Percentiles rank a stretch among this genome's conserved stretches.
These are phyloP conservation scores for Neurospora sp. DNA, from an alignment of 495 filamentous ascomycete species.

Conservation along the genomic window DNA sequence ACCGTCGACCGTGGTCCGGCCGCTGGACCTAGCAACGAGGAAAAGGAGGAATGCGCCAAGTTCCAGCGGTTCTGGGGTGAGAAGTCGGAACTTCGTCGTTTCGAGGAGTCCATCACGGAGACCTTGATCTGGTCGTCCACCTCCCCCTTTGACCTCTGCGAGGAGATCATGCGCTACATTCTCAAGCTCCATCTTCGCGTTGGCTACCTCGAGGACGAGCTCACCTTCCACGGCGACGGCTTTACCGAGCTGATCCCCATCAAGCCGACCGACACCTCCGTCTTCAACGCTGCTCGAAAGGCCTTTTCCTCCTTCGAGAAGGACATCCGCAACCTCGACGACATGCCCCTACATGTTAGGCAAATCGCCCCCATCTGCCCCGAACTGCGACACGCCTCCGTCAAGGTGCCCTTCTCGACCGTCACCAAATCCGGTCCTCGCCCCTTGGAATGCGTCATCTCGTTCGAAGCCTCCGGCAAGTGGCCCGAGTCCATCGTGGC, in stretches of 20 bases:
- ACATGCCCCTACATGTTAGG: slow-evolving; percentile 68
- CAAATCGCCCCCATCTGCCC: slow-evolving; percentile 64
- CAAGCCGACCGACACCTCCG: slow-evolving; percentile 29
- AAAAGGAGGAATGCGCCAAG: slow-evolving; percentile 54
- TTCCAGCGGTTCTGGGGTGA: slow-evolving; percentile 73
- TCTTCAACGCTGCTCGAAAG: slow-evolving; percentile 43
- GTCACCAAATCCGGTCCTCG: slow-evolving; percentile 24
- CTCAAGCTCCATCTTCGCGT: slow-evolving; percentile 50
- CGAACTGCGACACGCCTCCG: slow-evolving; percentile 62
- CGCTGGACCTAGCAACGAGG: slow-evolving; percentile 46
- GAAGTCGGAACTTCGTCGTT: slow-evolving; percentile 62
- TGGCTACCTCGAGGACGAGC: slow-evolving; percentile 31
- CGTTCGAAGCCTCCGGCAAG: slow-evolving; percentile 85
- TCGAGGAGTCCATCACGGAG: slow-evolving; percentile 63
- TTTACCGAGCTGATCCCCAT: slow-evolving; percentile 46
- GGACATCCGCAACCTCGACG: slow-evolving; percentile 63
- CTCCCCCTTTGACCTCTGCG: slow-evolving; percentile 49
- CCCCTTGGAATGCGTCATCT: slow-evolving; percentile 58
- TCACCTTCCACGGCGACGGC: slow-evolving; percentile 52
- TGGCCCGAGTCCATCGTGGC: slow-evolving; percentile 89
- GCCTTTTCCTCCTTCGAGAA: slow-evolving; percentile 63
- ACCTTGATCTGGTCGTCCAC: slow-evolving; percentile 72
- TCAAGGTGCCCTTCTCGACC: slow-evolving; percentile 38
- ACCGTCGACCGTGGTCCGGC: slow-evolving; percentile 77
- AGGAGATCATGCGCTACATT: slow-evolving; percentile 72